phyloP scores from a whole-genome alignment of 2,329 filamentous ascomycete species.

The Thermothelomyces thermophilus region DNA sequence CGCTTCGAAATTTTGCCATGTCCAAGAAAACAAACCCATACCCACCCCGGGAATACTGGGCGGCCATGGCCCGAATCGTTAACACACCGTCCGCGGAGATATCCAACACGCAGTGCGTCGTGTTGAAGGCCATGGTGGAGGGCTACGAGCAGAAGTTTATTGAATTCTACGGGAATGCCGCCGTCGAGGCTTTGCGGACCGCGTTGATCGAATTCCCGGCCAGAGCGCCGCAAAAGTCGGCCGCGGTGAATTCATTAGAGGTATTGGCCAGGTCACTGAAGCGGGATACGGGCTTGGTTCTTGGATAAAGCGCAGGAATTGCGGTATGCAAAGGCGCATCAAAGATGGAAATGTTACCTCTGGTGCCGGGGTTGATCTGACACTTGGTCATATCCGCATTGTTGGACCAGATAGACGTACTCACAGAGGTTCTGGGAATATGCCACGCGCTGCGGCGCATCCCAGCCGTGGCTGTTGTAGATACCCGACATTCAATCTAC shows the following conservation, averaged over 20 bases:
- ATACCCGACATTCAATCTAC: conserved; percentile 7
- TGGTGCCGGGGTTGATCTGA: conserved; percentile 6
- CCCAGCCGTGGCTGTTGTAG: not conserved
- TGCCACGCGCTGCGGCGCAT: not conserved
- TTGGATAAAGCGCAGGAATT: conserved; percentile 31
- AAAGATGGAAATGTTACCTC: not conserved
- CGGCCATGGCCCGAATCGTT: conserved; percentile 64
- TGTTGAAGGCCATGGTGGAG: conserved; percentile 65
- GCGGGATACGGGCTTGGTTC: conserved; percentile 42
- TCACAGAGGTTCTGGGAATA: not conserved
- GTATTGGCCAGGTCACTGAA: conserved; percentile 50
- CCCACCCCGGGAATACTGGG: conserved; percentile 79
- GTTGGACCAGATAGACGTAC: not conserved
- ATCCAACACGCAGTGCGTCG: conserved; percentile 66
- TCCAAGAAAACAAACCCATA: conserved; percentile 64
- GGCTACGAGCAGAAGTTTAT: conserved; percentile 71
- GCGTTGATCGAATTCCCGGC: conserved; percentile 70
- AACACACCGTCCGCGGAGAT: conserved; percentile 63
- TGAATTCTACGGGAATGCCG: conserved; percentile 72
- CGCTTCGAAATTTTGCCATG: conserved; percentile 73
- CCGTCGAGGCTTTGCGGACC: conserved; percentile 60
- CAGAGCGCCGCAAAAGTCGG: conserved; percentile 40
- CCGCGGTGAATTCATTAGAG: conserved; percentile 45
- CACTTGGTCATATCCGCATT: not conserved
- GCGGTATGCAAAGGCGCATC: not conserved